Evolutionary conservation across 2,329 filamentous ascomycete species (phyloP), one percentile per base, ranked within the genome.

Genomic region (Rhynchosporium secalis): DNA sequence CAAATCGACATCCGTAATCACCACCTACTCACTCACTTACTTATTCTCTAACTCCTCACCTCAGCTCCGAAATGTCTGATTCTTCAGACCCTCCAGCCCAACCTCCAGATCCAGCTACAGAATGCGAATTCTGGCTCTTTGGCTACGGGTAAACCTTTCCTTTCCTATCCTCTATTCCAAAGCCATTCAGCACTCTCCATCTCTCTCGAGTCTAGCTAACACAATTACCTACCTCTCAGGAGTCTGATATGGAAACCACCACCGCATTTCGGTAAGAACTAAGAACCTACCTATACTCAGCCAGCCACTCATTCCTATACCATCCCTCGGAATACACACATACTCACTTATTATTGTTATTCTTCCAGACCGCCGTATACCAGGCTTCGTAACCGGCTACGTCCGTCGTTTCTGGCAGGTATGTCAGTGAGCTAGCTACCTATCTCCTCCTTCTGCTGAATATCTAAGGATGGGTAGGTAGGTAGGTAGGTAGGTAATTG

Each of bases 371-470:
- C 84, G 86, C 70, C 84, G 92, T 62, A 80, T 98, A 33, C 91
- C 92, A 1, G 95, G 94, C 54, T 97, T 92, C 80, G 92, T 98
- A 28, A 90, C 87, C 69, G 92, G 93, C 69, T 99, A 97, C 75
- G 93, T 99, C 46, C 87, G 95, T 62, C 85, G 95, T 43, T 98
- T 99, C 77, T 99, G 95, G 95, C 95, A 99, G 87, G 94, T 96
- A 82, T 71, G 89, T 20, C 20, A 20, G 20, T 1, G 1, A 20
- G 20, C 20, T 20, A 20, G 20, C 20, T 20, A 20, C 1, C 20
- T 76, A 48, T 55, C 60, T 48, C 65, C 64, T 20, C 20, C 20
- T 20, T 20, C 20, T 20, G 20, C 20, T 20, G 20, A 20, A 20
- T 20, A 20, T 20, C 20, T 20, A 20, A 20, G 20, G 20, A 20